Base-by-base conservation (phyloP, 2,329 filamentous ascomycete species). In the Sporothrix protearum region DNA sequence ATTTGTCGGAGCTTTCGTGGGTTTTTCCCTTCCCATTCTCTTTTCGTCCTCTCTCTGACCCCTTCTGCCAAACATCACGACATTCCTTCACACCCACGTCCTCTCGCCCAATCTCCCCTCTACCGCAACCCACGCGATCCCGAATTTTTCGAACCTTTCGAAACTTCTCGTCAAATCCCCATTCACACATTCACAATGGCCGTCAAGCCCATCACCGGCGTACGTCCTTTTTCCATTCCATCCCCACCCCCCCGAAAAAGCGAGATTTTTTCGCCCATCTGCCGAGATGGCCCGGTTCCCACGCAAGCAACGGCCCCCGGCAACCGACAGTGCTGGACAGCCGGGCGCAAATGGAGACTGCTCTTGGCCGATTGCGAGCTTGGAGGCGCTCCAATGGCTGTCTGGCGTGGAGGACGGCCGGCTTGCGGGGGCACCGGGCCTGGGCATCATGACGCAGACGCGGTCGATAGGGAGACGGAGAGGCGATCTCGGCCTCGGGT, bases 141-240 rank as follows among this genome's bases (percentile, higher is more conserved):
- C n/a, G n/a, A n/a, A n/a, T n/a, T n/a, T n/a, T n/a, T n/a, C n/a
- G n/a, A n/a, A n/a, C n/a, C n/a, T n/a, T n/a, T 28, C 42, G 42
- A 55, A 47, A 25, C 30, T 45, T 10, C 28, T 61, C 36, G 39
- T 59, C 36, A 8, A 33, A 25, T 25, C 69, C 36, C 47, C 33
- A 71, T 63, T 76, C 68, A 67, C 42, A 47, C 74, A 72, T 80
- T 80, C 79, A 82, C 76, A 81, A 87, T 87, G 85, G 84, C 86
- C 76, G 78, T 88, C 80, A 82, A 82, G 77, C 87, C 86, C 73
- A 87, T 89, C 76, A 87, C 85, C 75, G 87, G 87, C 78, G 87
- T 89, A 87, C 75, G 87, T 86, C 73, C 75, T 63, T 39, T 30
- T 63, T 39, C 36, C 36, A 63, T 25, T 53, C 49, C 12, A 19